Evolutionary conservation across 768 basidiomycete species (phyloP).

Genomic region (Macrolepiota fuliginosa): DNA sequence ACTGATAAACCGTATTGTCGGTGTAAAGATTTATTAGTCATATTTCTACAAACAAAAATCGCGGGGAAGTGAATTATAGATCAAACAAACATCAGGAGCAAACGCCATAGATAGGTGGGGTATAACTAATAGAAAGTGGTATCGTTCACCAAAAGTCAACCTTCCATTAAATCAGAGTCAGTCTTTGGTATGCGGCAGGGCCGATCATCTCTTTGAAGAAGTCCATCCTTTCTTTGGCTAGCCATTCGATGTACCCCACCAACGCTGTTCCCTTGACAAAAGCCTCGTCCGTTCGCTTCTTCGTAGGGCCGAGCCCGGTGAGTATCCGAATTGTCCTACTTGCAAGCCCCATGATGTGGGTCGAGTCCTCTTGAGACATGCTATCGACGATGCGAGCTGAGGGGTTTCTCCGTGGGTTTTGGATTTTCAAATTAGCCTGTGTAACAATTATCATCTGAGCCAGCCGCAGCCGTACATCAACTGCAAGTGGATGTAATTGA

Average conservation of each 20-base stretch:
- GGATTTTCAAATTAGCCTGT: background rate
- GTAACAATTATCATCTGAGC: background rate
- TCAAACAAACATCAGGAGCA: too few relatives aligned
- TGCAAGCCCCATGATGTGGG: background rate
- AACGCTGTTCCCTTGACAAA: background rate
- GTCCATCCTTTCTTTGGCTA: background rate
- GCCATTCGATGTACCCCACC: conserved; percentile 1
- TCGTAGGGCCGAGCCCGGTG: background rate
- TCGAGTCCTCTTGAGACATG: background rate
- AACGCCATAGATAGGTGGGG: too few relatives aligned
- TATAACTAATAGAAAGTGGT: too few relatives aligned
- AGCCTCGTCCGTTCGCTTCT: background rate
- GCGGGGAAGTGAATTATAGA: too few relatives aligned
- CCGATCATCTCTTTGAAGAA: background rate
- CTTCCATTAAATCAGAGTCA: background rate
- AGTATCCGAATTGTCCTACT: background rate
- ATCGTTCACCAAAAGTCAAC: background rate
- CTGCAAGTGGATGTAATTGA: background rate
- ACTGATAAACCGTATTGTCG: too few relatives aligned
- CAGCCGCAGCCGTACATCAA: background rate
- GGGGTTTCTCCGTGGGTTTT: background rate
- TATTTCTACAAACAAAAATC: too few relatives aligned
- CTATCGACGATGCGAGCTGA: background rate
- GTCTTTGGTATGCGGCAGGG: background rate
- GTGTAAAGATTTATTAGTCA: too few relatives aligned